Evolutionary conservation across 2,329 filamentous ascomycete species (phyloP).

Genomic region (Apiospora sp.): DNA sequence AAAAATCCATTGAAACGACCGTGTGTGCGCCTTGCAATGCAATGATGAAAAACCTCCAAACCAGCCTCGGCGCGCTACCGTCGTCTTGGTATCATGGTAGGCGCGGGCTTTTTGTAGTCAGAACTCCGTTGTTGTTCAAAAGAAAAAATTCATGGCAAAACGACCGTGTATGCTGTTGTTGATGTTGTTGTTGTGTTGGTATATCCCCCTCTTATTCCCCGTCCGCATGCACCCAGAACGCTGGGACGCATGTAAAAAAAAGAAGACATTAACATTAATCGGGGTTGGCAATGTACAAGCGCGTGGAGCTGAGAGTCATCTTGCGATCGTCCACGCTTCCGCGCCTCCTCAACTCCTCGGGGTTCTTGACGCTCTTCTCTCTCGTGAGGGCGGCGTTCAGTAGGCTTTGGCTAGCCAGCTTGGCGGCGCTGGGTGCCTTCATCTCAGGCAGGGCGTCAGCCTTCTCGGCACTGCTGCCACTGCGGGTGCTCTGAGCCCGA

Average conservation of each 20-base stretch:
- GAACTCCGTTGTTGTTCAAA: constrained; percentile 15
- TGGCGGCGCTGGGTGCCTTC: constrained; percentile 48
- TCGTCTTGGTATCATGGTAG: constrained; percentile 25
- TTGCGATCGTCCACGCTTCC: constrained; percentile 87
- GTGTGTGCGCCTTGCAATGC: constrained; percentile 26
- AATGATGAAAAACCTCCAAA: constrained; percentile 26
- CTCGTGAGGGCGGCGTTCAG: constrained; percentile 65
- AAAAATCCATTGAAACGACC: constrained; percentile 24
- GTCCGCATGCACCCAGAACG: not conserved
- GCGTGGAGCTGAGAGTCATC: constrained; percentile 75
- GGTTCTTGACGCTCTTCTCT: constrained; percentile 71
- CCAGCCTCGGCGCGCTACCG: constrained; percentile 25
- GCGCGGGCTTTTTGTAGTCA: constrained; percentile 25
- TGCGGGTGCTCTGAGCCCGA: constrained; percentile 57
- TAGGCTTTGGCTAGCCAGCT: constrained; percentile 66
- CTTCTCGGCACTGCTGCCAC: constrained; percentile 66
- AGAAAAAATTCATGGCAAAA: constrained; percentile 16
- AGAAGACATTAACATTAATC: constrained; percentile 57
- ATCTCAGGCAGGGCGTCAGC: constrained; percentile 69
- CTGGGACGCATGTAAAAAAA: not conserved
- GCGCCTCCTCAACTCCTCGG: constrained; percentile 76
- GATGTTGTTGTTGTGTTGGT: not conserved
- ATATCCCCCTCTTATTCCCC: not conserved
- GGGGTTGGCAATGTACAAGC: constrained; percentile 87
- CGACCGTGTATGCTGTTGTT: constrained; percentile 20